Evolutionary conservation across 257 asterid genomes (phyloP).

Genomic region (Oldenlandia corymbosa): DNA sequence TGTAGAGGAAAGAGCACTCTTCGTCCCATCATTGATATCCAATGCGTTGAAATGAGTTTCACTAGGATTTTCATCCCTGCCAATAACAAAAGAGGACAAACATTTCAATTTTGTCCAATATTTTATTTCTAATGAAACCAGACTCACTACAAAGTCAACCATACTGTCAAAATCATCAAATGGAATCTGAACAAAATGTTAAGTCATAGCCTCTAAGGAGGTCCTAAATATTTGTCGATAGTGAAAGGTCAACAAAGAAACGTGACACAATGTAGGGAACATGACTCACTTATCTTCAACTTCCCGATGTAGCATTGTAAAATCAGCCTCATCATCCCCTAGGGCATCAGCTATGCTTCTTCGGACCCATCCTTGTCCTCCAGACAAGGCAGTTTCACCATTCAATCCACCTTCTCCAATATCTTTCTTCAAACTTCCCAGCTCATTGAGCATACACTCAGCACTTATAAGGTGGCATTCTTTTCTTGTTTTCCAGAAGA

Average conservation of each 20-base stretch:
- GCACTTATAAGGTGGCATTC: conserved; percentile 81
- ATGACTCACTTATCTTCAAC: conserved; percentile 20
- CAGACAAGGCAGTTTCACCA: conserved; percentile 44
- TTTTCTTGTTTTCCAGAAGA: conserved; percentile 71
- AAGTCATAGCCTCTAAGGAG: too few relatives aligned
- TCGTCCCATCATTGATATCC: conserved; percentile 34
- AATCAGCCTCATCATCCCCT: conserved; percentile 82
- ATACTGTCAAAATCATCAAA: background rate
- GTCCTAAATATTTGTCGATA: background rate
- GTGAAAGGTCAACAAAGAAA: background rate
- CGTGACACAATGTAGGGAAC: background rate
- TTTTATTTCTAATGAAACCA: background rate
- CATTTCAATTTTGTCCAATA: background rate
- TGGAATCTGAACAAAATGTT: background rate
- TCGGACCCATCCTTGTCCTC: conserved; percentile 48
- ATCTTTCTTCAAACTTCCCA: conserved; percentile 38
- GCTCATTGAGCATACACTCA: conserved; percentile 66
- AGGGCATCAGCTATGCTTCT: conserved; percentile 94
- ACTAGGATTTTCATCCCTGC: conserved; percentile 32
- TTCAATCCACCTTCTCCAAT: conserved; percentile 25
- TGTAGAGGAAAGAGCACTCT: conserved; percentile 23
- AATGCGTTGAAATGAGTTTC: conserved; percentile 16
- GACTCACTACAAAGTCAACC: background rate
- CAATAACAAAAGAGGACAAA: conserved; percentile 8
- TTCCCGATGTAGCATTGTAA: conserved; percentile 27